phyloP scores from a whole-genome alignment of 352 stramenopile genomes.

The Globisporangium radiosum region DNA sequence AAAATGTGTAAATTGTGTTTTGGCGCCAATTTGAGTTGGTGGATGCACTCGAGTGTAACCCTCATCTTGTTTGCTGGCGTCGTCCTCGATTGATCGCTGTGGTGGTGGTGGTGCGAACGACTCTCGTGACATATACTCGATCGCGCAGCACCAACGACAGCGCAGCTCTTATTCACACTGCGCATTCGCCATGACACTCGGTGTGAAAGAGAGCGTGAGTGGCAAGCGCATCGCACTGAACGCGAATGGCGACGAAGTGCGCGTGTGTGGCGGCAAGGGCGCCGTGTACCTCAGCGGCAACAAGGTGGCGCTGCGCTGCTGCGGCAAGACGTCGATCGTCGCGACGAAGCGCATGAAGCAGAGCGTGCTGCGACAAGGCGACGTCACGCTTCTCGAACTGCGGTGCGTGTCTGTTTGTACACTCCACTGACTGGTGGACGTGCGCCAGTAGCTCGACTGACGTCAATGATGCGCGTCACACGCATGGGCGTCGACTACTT shows the following conservation, averaged over 20 bases:
- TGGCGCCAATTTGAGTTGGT: too few species aligned
- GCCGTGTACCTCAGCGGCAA: conserved; percentile 58
- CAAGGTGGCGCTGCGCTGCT: conserved; percentile 70
- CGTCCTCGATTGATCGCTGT: too few species aligned
- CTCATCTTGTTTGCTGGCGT: too few species aligned
- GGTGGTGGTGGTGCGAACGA: too few species aligned
- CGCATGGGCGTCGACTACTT: background rate
- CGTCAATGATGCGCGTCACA: background rate
- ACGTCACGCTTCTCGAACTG: conserved; percentile 56
- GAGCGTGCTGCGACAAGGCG: conserved; percentile 65
- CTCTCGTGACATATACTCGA: too few species aligned
- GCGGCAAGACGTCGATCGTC: conserved; percentile 69
- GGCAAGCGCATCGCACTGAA: conserved; percentile 38
- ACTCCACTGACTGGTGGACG: background rate
- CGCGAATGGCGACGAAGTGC: conserved; percentile 41
- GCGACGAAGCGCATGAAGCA: conserved; percentile 66
- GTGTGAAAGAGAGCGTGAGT: conserved; percentile 73
- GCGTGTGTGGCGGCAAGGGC: conserved; percentile 63
- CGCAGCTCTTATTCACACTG: background rate
- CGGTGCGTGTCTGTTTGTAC: conserved; percentile 20
- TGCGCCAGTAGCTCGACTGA: too few species aligned
- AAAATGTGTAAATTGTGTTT: too few species aligned
- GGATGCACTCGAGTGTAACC: too few species aligned
- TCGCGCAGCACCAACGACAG: too few species aligned
- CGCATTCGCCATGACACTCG: conserved; percentile 20